These are phyloP conservation scores for Verticillium alfalfae DNA, from an alignment of 2,329 filamentous ascomycete genomes.

Conservation along the genomic window DNA sequence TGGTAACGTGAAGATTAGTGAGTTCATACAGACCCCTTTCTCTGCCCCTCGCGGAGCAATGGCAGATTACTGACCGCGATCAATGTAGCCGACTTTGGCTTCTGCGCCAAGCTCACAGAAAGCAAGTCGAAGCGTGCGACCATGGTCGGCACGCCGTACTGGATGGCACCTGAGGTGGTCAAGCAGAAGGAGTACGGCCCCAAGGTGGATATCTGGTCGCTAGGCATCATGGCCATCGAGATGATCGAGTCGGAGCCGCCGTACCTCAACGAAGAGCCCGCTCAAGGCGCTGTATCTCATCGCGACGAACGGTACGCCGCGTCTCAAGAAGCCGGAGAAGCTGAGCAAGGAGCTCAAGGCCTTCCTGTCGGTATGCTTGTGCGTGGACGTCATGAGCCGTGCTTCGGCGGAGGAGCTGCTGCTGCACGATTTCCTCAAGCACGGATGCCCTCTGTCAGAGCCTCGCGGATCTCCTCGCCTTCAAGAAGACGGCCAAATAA, in stretches of 20 bases:
- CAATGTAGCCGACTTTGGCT: slow-evolving; percentile 83
- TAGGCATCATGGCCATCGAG: slow-evolving; percentile 99
- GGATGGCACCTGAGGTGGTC: slow-evolving; percentile 99
- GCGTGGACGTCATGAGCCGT: slow-evolving; percentile 91
- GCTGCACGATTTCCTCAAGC: slow-evolving; percentile 89
- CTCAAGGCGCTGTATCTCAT: slow-evolving; percentile 97
- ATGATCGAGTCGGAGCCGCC: slow-evolving; percentile 99
- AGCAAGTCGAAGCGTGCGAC: slow-evolving; percentile 95
- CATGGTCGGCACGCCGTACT: slow-evolving; percentile 99
- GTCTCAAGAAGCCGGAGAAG: slow-evolving; percentile 97
- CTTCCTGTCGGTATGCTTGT: slow-evolving; percentile 92
- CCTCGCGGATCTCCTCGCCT: slow-evolving; percentile 81
- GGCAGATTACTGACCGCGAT: slow-evolving; percentile 22
- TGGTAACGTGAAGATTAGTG: slow-evolving; percentile 97
- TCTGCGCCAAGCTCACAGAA: slow-evolving; percentile 97
- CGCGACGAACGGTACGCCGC: slow-evolving; percentile 93
- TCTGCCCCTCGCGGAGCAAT: background rate
- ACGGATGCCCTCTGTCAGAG: slow-evolving; percentile 79
- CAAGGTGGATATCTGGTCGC: slow-evolving; percentile 98
- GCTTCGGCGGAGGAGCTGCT: slow-evolving; percentile 88
- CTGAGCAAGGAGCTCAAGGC: slow-evolving; percentile 96
- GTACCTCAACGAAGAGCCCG: slow-evolving; percentile 96
- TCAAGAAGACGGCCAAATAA: slow-evolving; percentile 71
- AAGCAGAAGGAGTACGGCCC: slow-evolving; percentile 99
- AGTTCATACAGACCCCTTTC: slow-evolving; percentile 28